Conservation (phyloP, 2,329 filamentous ascomycete genomes). For the Graphium sp. region DNA sequence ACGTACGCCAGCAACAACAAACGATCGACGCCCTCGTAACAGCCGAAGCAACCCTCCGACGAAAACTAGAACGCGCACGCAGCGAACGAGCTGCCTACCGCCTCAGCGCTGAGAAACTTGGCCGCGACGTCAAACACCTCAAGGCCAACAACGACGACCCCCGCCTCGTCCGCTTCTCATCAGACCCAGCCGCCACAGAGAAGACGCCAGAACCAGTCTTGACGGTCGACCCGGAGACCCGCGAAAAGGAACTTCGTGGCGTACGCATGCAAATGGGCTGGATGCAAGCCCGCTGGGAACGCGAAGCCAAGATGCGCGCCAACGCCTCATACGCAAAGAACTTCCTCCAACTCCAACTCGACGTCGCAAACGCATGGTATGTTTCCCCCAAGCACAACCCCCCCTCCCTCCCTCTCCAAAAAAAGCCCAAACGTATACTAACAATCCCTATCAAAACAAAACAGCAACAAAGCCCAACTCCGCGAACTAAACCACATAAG, state of each 20-base stretch:
- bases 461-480: constrained; percentile 83
- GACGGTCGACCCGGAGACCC: constrained; percentile 35
- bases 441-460: constrained; percentile 4
- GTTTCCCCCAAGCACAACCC: constrained; percentile 22
- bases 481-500: constrained; percentile 71
- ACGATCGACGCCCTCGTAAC: constrained; percentile 39
- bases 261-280: constrained; percentile 82
- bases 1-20: constrained; percentile 52
- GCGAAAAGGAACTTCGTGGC: constrained; percentile 63
- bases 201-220: neutral
- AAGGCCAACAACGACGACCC: constrained; percentile 23
- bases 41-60: constrained; percentile 42
- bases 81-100: constrained; percentile 44
- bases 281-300: constrained; percentile 64
- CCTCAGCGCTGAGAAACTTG: constrained; percentile 34
- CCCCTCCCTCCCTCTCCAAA: constrained; percentile 2
- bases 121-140: constrained; percentile 29
- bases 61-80: constrained; percentile 53
- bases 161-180: constrained; percentile 40
- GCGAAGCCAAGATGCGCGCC: constrained; percentile 65
- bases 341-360: constrained; percentile 62
- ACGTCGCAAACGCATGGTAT: constrained; percentile 81
- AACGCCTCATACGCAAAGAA: constrained; percentile 78
- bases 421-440: constrained; percentile 2
- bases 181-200: neutral